Evolutionary conservation across 2,329 filamentous ascomycete genomes (phyloP).

Genomic region (Aspergillus nomiae): DNA sequence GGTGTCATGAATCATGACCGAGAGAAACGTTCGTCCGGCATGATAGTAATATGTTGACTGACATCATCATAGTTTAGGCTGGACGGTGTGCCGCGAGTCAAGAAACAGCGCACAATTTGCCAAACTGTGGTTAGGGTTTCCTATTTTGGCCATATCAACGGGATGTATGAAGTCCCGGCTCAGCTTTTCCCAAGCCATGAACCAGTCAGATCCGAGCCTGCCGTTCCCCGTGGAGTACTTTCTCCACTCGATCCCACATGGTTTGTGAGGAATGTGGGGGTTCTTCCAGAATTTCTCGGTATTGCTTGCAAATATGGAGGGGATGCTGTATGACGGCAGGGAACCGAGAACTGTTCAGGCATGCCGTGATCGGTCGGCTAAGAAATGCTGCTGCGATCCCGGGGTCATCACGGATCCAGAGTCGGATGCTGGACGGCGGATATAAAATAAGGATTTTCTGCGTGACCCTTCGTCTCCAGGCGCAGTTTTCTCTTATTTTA

Average conservation of each 20-base stretch:
- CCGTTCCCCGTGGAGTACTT: neutral
- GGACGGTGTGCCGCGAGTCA: neutral
- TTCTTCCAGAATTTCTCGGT: neutral
- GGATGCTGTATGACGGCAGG: neutral
- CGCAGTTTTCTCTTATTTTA: neutral
- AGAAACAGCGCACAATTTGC: neutral
- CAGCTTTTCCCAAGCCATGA: neutral
- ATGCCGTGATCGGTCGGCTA: neutral
- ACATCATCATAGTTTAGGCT: neutral
- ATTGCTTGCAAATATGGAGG: neutral
- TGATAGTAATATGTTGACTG: too few relatives aligned
- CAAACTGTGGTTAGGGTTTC: neutral
- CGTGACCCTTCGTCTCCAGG: too few relatives aligned
- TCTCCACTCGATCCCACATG: neutral
- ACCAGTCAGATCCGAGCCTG: neutral
- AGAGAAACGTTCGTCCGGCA: too few relatives aligned
- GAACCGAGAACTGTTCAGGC: neutral
- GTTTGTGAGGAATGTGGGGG: neutral
- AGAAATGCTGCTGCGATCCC: neutral
- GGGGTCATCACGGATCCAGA: neutral
- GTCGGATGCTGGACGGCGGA: neutral
- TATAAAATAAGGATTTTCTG: neutral
- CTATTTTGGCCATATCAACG: neutral
- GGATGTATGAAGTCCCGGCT: neutral
- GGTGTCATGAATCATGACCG: too few relatives aligned